Conservation (phyloP, 306 rosid genomes). For the Castanopsis chinensis region DNA sequence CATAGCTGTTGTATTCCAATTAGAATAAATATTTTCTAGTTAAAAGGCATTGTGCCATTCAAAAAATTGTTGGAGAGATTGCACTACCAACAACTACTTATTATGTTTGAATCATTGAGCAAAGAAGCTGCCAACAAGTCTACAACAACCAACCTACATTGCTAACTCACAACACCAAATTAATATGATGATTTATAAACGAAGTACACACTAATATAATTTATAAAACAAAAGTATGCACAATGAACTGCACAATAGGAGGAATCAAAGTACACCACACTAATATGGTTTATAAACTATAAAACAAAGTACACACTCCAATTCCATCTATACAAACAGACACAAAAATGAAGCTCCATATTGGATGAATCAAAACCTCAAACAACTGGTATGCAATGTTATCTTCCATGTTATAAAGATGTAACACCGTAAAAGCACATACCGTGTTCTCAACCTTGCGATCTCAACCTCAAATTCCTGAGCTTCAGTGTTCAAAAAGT, state of each 20-base stretch:
- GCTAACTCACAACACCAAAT: neutral
- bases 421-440: conserved; percentile 5
- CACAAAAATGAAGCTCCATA: neutral
- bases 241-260: neutral
- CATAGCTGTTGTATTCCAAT: neutral
- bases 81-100: neutral
- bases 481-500: conserved; percentile 89
- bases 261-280: neutral
- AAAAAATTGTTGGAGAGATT: neutral
- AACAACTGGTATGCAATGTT: neutral
- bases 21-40: neutral
- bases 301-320: neutral
- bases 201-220: neutral
- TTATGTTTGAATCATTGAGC: neutral
- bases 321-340: neutral
- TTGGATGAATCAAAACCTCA: neutral
- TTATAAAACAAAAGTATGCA: neutral
- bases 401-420: neutral
- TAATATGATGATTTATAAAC: neutral
- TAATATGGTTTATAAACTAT: neutral
- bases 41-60: neutral
- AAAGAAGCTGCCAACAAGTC: neutral
- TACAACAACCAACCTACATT: neutral
- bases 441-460: conserved; percentile 71
- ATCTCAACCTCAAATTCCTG: conserved; percentile 88